Evolutionary conservation across 2,329 filamentous ascomycete genomes (phyloP), one percentile per base, ranked within the genome.

Genomic region (Diaporthe sp.): DNA sequence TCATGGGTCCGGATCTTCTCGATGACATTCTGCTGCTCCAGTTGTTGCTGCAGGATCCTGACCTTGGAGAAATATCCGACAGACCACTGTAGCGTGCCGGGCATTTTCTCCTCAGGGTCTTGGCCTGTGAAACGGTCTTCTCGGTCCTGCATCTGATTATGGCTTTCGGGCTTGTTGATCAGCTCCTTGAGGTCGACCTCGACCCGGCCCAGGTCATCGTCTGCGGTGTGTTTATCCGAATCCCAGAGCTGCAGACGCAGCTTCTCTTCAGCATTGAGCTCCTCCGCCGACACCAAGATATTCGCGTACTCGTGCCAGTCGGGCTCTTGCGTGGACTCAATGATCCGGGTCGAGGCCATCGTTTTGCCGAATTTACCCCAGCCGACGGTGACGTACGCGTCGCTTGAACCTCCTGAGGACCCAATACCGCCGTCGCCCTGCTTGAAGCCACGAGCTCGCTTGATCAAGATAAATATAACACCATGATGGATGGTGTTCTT

Each of bases 351-450:
- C 71, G 88, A 92, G 80, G 85, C 92, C 75, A 93, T 86, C 67
- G 90, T 90, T 79, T 93, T 94, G 71, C 93, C 93, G 80, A 95
- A 95, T 80, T 95, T 95, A 31, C 92, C 93, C 93, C 93, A 95
- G 1, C 91, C 92, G 10, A 94, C 91, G 1, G 91, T 92, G 22
- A 94, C 89, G 78, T 95, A 95, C 0, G 92, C 87, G 82, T 95
- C 94, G 13, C 92, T 91, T 8, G 91, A 90, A 12, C 92, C 92
- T 37, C 90, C 87, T 74, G 92, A 82, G 2, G 91, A 86, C 0
- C 91, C 91, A 46, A 94, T 84, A 0, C 89, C 88, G 7, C 89
- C 86, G 81, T 95, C 94, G 3, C 92, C 93, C 81, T 92, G 89
- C 80, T 94, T 94, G 85, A 95, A 95, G 49, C 91, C 92, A 57